Evolutionary conservation across 1,139 yeast genomes (phyloP).

Genomic region (Kodamaea fungicola): DNA sequence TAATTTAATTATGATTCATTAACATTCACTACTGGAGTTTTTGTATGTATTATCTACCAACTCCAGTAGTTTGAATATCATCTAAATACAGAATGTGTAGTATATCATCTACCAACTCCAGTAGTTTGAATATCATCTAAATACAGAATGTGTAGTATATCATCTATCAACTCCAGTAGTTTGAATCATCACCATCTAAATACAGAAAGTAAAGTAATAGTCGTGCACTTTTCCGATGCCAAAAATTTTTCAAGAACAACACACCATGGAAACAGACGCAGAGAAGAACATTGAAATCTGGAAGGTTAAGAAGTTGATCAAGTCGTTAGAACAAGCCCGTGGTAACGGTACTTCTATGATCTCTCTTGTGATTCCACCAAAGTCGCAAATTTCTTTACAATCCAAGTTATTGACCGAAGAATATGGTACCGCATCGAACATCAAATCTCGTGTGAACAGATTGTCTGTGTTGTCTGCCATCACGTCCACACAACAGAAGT

Average conservation of each 20-base stretch:
- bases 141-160: no score
- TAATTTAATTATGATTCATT: no score
- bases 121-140: no score
- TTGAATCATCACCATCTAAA: no score
- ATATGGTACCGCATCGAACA: constrained; percentile 97
- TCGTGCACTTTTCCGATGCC: background rate
- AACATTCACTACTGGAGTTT: no score
- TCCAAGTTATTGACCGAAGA: constrained; percentile 96
- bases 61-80: no score
- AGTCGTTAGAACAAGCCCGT: constrained; percentile 82
- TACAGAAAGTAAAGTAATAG: no score
- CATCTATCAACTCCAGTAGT: no score
- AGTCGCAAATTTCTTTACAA: constrained; percentile 82
- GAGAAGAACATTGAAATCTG: constrained; percentile 97
- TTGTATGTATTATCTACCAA: no score
- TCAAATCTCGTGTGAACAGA: constrained; percentile 95
- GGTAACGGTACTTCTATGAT: constrained; percentile 99
- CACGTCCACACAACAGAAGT: constrained; percentile 94
- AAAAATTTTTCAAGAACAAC: constrained; percentile 4
- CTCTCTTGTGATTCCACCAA: constrained; percentile 92
- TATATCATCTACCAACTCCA: no score
- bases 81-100: no score
- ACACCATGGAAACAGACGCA: constrained; percentile 51
- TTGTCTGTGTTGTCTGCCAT: constrained; percentile 92
- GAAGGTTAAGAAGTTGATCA: constrained; percentile 94